Conservation (phyloP, 148 eudicot genomes). For the Cornus suecica region DNA sequence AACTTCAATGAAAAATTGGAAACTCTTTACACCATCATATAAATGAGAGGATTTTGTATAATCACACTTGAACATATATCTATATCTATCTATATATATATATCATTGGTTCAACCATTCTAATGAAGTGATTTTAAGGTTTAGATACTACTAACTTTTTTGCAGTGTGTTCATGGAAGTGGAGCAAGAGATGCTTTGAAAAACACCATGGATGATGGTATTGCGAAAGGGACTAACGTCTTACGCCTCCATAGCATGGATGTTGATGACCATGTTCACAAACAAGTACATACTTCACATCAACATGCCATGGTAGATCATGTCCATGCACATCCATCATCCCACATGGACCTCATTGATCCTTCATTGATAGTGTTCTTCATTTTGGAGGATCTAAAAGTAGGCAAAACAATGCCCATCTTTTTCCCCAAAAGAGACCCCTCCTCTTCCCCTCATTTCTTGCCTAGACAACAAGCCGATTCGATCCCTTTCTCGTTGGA, state of each 20-base stretch:
- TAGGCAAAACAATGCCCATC: constrained; percentile 35
- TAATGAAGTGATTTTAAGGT: too few relatives aligned
- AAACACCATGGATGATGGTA: not conserved
- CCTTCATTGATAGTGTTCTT: constrained; percentile 33
- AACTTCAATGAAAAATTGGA: too few relatives aligned
- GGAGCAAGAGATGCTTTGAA: not conserved
- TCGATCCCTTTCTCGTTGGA: constrained; percentile 39
- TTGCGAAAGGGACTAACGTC: not conserved
- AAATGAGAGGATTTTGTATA: too few relatives aligned
- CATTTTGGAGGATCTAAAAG: constrained; percentile 21
- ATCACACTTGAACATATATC: too few relatives aligned
- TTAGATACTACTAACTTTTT: not conserved
- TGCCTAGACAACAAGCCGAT: constrained; percentile 44
- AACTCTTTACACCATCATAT: too few relatives aligned
- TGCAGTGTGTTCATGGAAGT: not conserved
- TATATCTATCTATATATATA: too few relatives aligned
- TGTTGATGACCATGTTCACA: not conserved
- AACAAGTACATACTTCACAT: not conserved
- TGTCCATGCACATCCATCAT: constrained; percentile 21
- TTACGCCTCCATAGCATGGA: constrained; percentile 16
- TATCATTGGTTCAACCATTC: too few relatives aligned
- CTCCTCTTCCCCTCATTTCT: constrained; percentile 30
- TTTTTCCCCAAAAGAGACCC: constrained; percentile 31
- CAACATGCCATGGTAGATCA: not conserved
- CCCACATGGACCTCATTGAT: constrained; percentile 47